Base-by-base conservation (phyloP, 441 rosid genomes). In the Aquilaria agallochum region DNA sequence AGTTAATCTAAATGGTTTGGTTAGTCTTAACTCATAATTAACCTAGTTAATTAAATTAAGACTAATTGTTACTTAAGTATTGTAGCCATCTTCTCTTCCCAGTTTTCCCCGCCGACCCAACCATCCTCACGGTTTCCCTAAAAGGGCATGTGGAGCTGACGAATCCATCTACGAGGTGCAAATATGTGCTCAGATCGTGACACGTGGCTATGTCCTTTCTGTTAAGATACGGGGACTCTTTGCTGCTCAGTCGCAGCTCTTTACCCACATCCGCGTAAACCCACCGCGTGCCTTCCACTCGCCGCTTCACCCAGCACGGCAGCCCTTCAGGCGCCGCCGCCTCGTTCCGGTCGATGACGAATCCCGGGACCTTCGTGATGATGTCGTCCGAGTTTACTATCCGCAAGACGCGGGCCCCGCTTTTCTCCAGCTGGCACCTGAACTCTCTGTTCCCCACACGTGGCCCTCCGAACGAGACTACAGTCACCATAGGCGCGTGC, bases 111-210 rank as follows among this genome's bases (percentile, higher is more conserved):
- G 64, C 5, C 31, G 9, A 8, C 46, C 48, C 5, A 72, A 71
- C 36, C 51, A 61, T 76, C 56, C 34, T 51, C 0, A 78, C 85
- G 0, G 81, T 67, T 5, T 72, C 74, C 65, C 71, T 66, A 9
- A 85, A 73, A 7, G 86, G 86, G 53, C 83, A 79, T 11, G 69
- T 57, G 42, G 92, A 73, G 63, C 79, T 79, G 33, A 81, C 87
- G 48, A 78, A 79, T 6, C 87, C 81, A 12, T 59, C 68, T 2
- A 83, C 83, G 30, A 83, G 57, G 50, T 77, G 74, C 7, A 77
- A 55, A 45, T 80, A 80, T 5, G 85, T 77, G 32, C 72, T 64
- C 9, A 73, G 71, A 14, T 77, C 80, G 59, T 80, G 82, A 65
- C 82, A 77, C 34, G 73, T 55, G 49, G 73, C 78, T 5, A 77